Percentiles rank a stretch among this genome's conserved stretches.
Conservation (phyloP, 2,329 filamentous ascomycete species). For the Alternaria dauci region DNA sequence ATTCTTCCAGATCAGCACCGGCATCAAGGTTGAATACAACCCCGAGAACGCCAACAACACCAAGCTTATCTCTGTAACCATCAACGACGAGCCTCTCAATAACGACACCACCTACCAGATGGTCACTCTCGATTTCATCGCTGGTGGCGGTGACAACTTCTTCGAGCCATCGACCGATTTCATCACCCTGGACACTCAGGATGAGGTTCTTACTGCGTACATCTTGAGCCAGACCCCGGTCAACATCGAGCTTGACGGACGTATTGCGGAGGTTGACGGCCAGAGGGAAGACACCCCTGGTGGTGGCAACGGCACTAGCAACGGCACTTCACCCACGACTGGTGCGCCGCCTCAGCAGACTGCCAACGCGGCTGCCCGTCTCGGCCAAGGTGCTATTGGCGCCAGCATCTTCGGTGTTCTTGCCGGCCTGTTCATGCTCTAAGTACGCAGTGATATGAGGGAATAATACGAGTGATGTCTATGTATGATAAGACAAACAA, state of each 20-base stretch:
- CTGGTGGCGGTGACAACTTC: conserved; percentile 68
- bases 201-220: conserved; percentile 63
- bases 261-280: conserved; percentile 51
- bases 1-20: conserved; percentile 67
- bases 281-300: conserved; percentile 24
- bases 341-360: conserved; percentile 14
- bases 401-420: conserved; percentile 19
- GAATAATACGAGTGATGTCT: neutral
- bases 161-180: conserved; percentile 55
- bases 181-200: conserved; percentile 61
- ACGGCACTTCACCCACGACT: conserved; percentile 27
- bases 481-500: neutral
- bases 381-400: conserved; percentile 16
- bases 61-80: conserved; percentile 62
- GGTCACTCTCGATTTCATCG: conserved; percentile 70
- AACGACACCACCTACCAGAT: conserved; percentile 62
- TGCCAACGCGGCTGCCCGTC: conserved; percentile 21
- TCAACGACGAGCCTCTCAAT: conserved; percentile 61
- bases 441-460: neutral
- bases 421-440: conserved; percentile 25
- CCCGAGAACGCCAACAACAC: conserved; percentile 59
- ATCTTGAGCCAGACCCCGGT: conserved; percentile 61
- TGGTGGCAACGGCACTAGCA: conserved; percentile 27
- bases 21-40: conserved; percentile 67
- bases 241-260: conserved; percentile 59